phyloP scores from a whole-genome alignment of 2,329 filamentous ascomycete genomes.

The Colletotrichum destructivum region DNA sequence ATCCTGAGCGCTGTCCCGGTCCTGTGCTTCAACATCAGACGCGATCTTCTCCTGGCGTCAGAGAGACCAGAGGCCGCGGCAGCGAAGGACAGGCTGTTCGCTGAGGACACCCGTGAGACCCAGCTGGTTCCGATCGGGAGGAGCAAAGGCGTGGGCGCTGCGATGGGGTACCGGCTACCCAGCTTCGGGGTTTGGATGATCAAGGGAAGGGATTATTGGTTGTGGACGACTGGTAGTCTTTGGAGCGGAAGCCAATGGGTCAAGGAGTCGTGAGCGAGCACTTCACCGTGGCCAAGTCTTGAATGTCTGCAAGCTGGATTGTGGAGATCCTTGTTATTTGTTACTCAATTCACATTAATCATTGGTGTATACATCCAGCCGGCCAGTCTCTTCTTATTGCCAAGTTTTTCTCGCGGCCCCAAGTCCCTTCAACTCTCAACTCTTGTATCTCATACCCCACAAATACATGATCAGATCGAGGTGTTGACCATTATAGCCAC shows the following conservation, averaged over 20 bases:
- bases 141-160: conserved; percentile 61
- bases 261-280: conserved; percentile 54
- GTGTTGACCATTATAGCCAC: too few species aligned
- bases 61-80: conserved; percentile 43
- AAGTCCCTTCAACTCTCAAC: too few species aligned
- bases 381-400: too few species aligned
- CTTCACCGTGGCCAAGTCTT: background rate
- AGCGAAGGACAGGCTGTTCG: conserved; percentile 53
- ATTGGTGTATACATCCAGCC: too few species aligned
- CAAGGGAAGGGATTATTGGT: conserved; percentile 67
- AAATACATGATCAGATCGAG: too few species aligned
- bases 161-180: conserved; percentile 59
- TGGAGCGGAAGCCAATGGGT: conserved; percentile 68
- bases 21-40: conserved; percentile 63
- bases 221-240: conserved; percentile 62
- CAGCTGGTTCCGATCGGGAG: conserved; percentile 64
- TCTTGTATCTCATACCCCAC: too few species aligned
- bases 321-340: too few species aligned
- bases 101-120: conserved; percentile 60
- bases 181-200: conserved; percentile 63
- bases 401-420: too few species aligned
- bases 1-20: conserved; percentile 59
- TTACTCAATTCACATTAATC: too few species aligned
- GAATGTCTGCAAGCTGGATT: too few species aligned
- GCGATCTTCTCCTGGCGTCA: conserved; percentile 60